Percentiles rank a stretch among this genome's conserved stretches.
Evolutionary conservation across 1,284 basidiomycete genomes (phyloP).

Genomic region (Apiotrichum gracile): DNA sequence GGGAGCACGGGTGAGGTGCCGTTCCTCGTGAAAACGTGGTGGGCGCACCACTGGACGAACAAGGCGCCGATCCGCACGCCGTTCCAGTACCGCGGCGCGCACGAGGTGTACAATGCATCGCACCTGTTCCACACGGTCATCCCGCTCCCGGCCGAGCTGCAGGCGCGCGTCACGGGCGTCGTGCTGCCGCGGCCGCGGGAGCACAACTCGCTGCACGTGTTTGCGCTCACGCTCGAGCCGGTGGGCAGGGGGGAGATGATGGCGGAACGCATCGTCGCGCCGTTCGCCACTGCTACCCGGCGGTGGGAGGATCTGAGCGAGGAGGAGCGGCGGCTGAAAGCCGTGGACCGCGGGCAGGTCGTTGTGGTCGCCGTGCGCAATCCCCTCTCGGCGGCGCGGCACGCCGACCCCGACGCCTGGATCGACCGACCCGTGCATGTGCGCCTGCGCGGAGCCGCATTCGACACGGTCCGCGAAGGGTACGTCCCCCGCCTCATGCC

Average conservation of each 20-base stretch:
- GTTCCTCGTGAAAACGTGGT: conserved; percentile 18
- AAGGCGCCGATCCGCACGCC: conserved; percentile 10
- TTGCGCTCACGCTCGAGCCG: conserved; percentile 6
- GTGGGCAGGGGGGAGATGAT: background rate
- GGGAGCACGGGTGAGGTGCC: background rate
- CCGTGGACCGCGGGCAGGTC: conserved; percentile 4
- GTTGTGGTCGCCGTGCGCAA: conserved; percentile 13
- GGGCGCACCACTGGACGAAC: conserved; percentile 16
- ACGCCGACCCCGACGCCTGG: conserved; percentile 7
- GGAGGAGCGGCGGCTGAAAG: background rate
- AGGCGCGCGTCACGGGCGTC: background rate
- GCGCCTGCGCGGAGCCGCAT: background rate
- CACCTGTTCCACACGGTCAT: conserved; percentile 14
- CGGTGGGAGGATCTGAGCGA: conserved; percentile 9
- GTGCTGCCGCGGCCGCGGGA: conserved; percentile 1
- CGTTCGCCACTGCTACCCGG: conserved; percentile 7
- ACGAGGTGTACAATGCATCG: conserved; percentile 9
- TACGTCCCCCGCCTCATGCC: conserved; percentile 13
- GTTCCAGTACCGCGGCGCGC: conserved; percentile 8
- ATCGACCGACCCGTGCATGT: background rate
- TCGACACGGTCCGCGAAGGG: background rate
- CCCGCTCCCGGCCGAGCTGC: background rate
- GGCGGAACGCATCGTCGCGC: background rate
- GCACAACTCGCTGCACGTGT: conserved; percentile 15
- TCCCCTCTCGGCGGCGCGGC: background rate